These are phyloP conservation scores for Paecilomyces variotii DNA, from an alignment of 2,329 filamentous ascomycete species.

Conservation along the genomic window DNA sequence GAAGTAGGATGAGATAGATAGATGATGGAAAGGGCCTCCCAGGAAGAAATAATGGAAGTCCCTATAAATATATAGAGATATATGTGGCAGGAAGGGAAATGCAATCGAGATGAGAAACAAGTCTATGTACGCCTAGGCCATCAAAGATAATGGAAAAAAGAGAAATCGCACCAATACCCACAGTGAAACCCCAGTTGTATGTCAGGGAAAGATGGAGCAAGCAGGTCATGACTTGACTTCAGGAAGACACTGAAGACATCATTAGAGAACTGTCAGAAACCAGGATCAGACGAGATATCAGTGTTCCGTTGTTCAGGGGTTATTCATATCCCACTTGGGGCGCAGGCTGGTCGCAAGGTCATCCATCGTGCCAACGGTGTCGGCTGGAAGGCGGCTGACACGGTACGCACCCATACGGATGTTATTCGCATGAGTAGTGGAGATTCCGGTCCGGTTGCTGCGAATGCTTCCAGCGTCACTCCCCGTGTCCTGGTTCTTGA, in stretches of 20 bases:
- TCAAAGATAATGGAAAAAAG: slow-evolving; percentile 6
- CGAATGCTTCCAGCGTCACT: slow-evolving; percentile 45
- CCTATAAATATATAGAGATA: slow-evolving; percentile 2
- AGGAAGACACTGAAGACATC: slow-evolving; percentile 8
- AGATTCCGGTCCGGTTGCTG: slow-evolving; percentile 72
- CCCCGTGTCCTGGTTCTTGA: slow-evolving; percentile 33
- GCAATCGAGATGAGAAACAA: slow-evolving; percentile 7
- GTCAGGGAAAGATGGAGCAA: not conserved
- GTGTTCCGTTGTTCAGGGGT: slow-evolving; percentile 15
- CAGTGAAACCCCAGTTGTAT: not conserved
- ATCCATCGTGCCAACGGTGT: slow-evolving; percentile 69
- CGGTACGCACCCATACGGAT: slow-evolving; percentile 79
- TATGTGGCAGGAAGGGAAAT: not conserved
- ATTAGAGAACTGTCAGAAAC: slow-evolving; percentile 8
- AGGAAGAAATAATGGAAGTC: not conserved
- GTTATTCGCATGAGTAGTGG: slow-evolving; percentile 58
- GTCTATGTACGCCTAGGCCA: slow-evolving; percentile 13
- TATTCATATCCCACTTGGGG: slow-evolving; percentile 47
- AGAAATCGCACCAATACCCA: not conserved
- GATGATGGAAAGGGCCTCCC: not conserved
- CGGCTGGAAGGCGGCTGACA: slow-evolving; percentile 73
- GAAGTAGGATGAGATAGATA: not conserved
- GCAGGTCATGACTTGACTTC: slow-evolving; percentile 13
- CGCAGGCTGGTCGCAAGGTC: slow-evolving; percentile 54
- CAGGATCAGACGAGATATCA: not conserved